Evolutionary conservation across 768 basidiomycete genomes (phyloP).

Genomic region (Chalciporus pseudorubinellus): DNA sequence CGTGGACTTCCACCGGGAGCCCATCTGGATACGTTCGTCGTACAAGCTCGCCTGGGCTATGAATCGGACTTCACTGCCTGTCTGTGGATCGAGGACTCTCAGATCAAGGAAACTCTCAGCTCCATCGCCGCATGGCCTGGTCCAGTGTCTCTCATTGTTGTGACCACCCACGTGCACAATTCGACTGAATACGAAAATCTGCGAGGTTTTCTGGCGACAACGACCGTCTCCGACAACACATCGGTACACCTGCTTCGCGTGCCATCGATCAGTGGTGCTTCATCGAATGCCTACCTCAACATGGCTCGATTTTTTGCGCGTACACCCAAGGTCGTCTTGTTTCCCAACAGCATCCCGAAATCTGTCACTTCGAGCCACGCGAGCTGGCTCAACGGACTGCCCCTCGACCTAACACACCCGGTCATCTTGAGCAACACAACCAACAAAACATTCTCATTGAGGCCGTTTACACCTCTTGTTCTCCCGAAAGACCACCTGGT

Average conservation of each 20-base stretch:
- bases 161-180: slow-evolving; percentile 34
- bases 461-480: slow-evolving; percentile 45
- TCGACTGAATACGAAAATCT: slow-evolving; percentile 24
- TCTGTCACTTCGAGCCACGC: slow-evolving; percentile 16
- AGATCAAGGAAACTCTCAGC: slow-evolving; percentile 32
- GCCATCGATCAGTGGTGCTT: slow-evolving; percentile 32
- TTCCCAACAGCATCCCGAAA: slow-evolving; percentile 44
- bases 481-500: slow-evolving; percentile 42
- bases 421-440: slow-evolving; percentile 30
- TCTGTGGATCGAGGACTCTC: slow-evolving; percentile 43
- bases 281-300: slow-evolving; percentile 58
- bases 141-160: slow-evolving; percentile 49
- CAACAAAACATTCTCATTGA: slow-evolving; percentile 38
- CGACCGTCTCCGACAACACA: slow-evolving; percentile 21
- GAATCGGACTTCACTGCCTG: slow-evolving; percentile 42
- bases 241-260: slow-evolving; percentile 51
- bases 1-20: slow-evolving; percentile 25
- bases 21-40: slow-evolving; percentile 37
- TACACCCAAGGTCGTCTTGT: slow-evolving; percentile 47
- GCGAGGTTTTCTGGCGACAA: slow-evolving; percentile 10
- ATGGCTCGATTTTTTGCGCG: slow-evolving; percentile 58
- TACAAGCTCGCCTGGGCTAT: slow-evolving; percentile 18
- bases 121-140: slow-evolving; percentile 48
- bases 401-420: slow-evolving; percentile 17
- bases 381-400: slow-evolving; percentile 15